Percentiles rank a stretch among this genome's conserved stretches.
Evolutionary conservation across 805 yeast genomes (phyloP).

Genomic region (Sungouiella thailandica): DNA sequence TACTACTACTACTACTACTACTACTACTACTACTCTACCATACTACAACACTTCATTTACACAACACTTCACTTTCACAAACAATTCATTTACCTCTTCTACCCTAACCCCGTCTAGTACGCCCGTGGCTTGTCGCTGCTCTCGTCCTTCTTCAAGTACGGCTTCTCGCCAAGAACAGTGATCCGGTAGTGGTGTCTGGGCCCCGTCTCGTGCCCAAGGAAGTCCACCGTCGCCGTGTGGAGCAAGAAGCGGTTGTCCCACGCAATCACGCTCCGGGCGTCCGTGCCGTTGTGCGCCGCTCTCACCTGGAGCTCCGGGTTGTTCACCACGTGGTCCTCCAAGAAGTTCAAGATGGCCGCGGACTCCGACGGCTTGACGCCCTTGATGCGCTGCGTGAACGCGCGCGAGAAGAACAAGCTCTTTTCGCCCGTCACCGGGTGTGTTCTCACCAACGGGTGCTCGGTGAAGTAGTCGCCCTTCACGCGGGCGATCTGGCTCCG

Average conservation of each 20-base stretch:
- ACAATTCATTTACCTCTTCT: neutral
- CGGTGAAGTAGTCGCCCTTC: conserved; percentile 17
- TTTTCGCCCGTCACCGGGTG: conserved; percentile 24
- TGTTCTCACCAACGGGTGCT: conserved; percentile 23
- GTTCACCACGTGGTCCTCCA: conserved; percentile 15
- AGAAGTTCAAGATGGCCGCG: conserved; percentile 16
- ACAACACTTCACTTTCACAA: no score
- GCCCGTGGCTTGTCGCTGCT: neutral
- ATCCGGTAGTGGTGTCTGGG: conserved; percentile 22
- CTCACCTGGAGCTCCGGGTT: conserved; percentile 23
- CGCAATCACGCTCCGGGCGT: conserved; percentile 17
- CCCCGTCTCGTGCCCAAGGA: conserved; percentile 15
- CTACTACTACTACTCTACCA: no score
- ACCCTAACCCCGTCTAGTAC: conserved; percentile 1
- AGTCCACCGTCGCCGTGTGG: conserved; percentile 20
- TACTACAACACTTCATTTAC: no score
- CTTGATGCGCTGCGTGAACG: conserved; percentile 17
- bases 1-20: no score
- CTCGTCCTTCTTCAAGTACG: conserved; percentile 11
- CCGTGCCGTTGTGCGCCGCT: conserved; percentile 19
- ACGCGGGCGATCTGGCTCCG: conserved; percentile 12
- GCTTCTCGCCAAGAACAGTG: conserved; percentile 21
- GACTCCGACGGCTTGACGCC: conserved; percentile 19
- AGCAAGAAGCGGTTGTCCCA: conserved; percentile 21
- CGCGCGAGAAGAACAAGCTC: conserved; percentile 17